Evolutionary conservation across 2,329 filamentous ascomycete genomes (phyloP), one percentile per base, ranked within the genome.

Genomic region (Tolypocladium ophioglossoides): DNA sequence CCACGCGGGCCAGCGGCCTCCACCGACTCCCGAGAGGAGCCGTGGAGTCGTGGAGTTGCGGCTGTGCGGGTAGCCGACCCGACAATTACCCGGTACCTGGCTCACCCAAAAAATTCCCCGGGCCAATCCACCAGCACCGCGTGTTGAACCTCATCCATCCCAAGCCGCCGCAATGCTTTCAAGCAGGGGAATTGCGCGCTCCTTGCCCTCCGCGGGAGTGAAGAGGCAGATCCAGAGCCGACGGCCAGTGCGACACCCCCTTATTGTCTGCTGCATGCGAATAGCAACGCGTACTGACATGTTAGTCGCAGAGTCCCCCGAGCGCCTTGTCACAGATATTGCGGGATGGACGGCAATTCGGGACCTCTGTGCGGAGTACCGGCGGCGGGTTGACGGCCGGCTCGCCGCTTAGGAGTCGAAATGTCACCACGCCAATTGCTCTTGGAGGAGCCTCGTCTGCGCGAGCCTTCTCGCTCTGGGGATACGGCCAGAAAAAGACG

Each of bases 181-280:
- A 55, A 74, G 73, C 58, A 71, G 72, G 72, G 73, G 71, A 63
- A 66, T 73, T 61, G 65, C 68, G 61, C 69, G 70, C 59, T 69
- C 70, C 52, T 57, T 72, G 54, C 66, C 71, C 58, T 67, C 69
- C 44, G 59, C 61, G 57, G 62, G 64, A 52, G 50, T 64, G 41
- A 64, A 65, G 57, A 67, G 64, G 59, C 66, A 64, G 53, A 48
- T 66, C 32, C 60, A 60, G 18, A 61, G 56, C 53, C 65, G 63
- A 63, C 59, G 61, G 24, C 44, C 44, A 11, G 44, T 47, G 11
- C 44, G 44, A 20, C 44, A 3, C 9, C 44, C 44, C 27, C 44
- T 5, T 3, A 11, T 2, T 12, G 3, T 7, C 24, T 12, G 16
- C 24, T 8, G 5, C 8, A n/a, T 5, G 2, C 24, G 9, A 18